Evolutionary conservation across 2,329 filamentous ascomycete genomes (phyloP).

Genomic region (Hypoxylon rubiginosum): DNA sequence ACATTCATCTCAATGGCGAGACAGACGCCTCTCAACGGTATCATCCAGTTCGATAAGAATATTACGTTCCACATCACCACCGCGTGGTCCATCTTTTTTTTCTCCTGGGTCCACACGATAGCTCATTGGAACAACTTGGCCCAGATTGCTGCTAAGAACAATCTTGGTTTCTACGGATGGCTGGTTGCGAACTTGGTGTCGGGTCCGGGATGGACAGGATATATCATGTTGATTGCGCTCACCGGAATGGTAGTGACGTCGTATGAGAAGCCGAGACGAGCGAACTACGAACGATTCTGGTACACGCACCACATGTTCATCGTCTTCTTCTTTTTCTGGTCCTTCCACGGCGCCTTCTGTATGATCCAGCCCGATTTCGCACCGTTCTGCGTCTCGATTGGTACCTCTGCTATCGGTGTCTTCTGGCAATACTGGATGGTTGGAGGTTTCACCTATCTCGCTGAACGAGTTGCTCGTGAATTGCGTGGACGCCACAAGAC

Average conservation of each 20-base stretch:
- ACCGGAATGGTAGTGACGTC: conserved; percentile 85
- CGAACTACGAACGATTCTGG: conserved; percentile 92
- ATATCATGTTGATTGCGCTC: conserved; percentile 83
- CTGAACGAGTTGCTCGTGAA: conserved; percentile 83
- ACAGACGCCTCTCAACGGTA: conserved; percentile 85
- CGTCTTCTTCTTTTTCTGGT: conserved; percentile 91
- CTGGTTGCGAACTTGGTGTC: conserved; percentile 82
- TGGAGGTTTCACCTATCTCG: conserved; percentile 82
- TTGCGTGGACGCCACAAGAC: conserved; percentile 85
- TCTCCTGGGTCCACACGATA: conserved; percentile 87
- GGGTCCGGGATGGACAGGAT: conserved; percentile 87
- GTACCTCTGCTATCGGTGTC: conserved; percentile 75
- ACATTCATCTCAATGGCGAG: conserved; percentile 85
- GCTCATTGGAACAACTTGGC: conserved; percentile 91
- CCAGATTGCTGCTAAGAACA: conserved; percentile 79
- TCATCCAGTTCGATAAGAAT: conserved; percentile 91
- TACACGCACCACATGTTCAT: conserved; percentile 91
- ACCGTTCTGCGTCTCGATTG: conserved; percentile 80
- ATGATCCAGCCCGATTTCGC: conserved; percentile 90
- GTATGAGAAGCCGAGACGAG: conserved; percentile 80
- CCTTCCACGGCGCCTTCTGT: conserved; percentile 89
- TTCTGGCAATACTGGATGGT: conserved; percentile 95
- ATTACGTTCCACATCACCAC: conserved; percentile 89
- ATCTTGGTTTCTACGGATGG: conserved; percentile 83
- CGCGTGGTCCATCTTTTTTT: conserved; percentile 90